Conservation (phyloP, 2,329 filamentous ascomycete species). For the Colletotrichum incanum region DNA sequence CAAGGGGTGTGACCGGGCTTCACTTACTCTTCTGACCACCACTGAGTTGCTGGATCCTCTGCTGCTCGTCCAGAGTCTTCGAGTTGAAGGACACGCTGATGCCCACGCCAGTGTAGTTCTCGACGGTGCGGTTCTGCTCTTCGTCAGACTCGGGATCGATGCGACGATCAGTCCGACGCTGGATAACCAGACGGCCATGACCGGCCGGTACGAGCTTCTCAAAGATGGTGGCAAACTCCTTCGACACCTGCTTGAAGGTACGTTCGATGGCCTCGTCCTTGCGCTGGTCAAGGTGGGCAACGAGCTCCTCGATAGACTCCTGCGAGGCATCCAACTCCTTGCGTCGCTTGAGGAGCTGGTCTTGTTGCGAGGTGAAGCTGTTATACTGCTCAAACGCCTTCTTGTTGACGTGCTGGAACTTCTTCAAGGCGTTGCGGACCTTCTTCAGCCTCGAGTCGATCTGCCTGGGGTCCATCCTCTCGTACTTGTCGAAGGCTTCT, state of each 20-base stretch:
- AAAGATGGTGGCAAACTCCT: slow-evolving; percentile 93
- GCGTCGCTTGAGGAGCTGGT: slow-evolving; percentile 86
- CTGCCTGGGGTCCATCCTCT: slow-evolving; percentile 83
- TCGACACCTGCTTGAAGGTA: slow-evolving; percentile 97
- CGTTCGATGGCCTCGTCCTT: slow-evolving; percentile 99
- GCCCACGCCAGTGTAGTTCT: slow-evolving; percentile 96
- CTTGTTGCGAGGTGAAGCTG: slow-evolving; percentile 93
- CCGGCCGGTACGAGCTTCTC: slow-evolving; percentile 95
- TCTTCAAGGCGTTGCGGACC: slow-evolving; percentile 93
- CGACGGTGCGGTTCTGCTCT: slow-evolving; percentile 79
- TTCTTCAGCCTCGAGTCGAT: slow-evolving; percentile 83
- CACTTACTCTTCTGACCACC: slow-evolving; percentile 95
- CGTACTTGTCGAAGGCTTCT: slow-evolving; percentile 93
- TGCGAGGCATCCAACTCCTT: slow-evolving; percentile 91
- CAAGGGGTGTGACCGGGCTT: not conserved
- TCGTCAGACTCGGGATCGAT: slow-evolving; percentile 73
- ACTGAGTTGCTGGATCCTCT: slow-evolving; percentile 96
- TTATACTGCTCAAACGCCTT: slow-evolving; percentile 99
- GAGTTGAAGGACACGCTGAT: slow-evolving; percentile 99
- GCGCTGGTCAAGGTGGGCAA: slow-evolving; percentile 91
- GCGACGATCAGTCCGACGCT: slow-evolving; percentile 86
- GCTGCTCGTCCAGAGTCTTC: slow-evolving; percentile 94
- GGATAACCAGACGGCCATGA: slow-evolving; percentile 91
- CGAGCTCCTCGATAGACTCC: slow-evolving; percentile 90
- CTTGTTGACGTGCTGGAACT: slow-evolving; percentile 98